These are phyloP conservation scores for Dioscorea cayenensis DNA, from an alignment of 116 monocot species.

Conservation along the genomic window DNA sequence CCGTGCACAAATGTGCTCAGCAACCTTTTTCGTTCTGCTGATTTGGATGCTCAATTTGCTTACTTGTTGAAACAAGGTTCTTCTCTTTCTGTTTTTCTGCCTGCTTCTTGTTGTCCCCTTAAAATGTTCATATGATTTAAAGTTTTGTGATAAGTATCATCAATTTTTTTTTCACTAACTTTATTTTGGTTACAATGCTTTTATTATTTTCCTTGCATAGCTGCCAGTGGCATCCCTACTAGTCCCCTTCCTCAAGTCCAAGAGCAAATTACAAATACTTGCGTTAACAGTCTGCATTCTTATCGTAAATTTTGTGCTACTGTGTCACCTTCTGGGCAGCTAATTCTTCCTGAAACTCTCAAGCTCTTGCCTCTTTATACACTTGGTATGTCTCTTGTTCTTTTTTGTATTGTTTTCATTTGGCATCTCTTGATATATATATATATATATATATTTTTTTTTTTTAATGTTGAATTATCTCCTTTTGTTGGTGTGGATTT, in stretches of 20 bases:
- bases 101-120: not conserved
- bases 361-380: conserved; percentile 97
- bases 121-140: too few species aligned
- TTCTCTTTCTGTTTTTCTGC: not conserved
- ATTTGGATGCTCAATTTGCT: conserved; percentile 84
- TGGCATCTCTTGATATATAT: too few species aligned
- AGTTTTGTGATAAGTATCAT: too few species aligned
- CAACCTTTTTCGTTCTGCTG: conserved; percentile 89
- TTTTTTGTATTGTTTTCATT: not conserved
- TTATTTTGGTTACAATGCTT: too few species aligned
- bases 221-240: conserved; percentile 62
- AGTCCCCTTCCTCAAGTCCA: conserved; percentile 68
- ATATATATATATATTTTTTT: too few species aligned
- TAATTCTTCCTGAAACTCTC: conserved; percentile 95
- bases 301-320: conserved; percentile 97
- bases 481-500: too few species aligned
- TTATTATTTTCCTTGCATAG: conserved; percentile 26
- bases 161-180: too few species aligned
- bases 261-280: conserved; percentile 78
- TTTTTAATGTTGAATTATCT: too few species aligned
- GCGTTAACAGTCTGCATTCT: conserved; percentile 78
- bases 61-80: conserved; percentile 90
- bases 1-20: conserved; percentile 85
- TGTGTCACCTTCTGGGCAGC: conserved; percentile 86
- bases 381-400: conserved; percentile 38